Conservation (phyloP, 1,139 yeast species). For the Kazachstania sp. region DNA sequence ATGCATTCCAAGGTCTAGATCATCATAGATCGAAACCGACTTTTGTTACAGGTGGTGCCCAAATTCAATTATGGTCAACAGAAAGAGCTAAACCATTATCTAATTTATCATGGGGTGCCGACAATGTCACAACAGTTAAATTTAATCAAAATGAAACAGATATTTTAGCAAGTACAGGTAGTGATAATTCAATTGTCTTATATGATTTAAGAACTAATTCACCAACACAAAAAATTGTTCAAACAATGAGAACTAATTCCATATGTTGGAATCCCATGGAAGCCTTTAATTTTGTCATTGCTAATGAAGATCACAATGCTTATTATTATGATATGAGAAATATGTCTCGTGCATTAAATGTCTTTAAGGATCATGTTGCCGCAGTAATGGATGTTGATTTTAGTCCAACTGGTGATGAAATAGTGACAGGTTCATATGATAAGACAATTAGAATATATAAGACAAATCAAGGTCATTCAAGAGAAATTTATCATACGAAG, state of each 20-base stretch:
- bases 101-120: constrained; percentile 92
- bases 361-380: constrained; percentile 91
- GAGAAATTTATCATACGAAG: constrained; percentile 93
- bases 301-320: constrained; percentile 89
- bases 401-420: constrained; percentile 93
- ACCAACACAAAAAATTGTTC: constrained; percentile 84
- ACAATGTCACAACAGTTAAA: constrained; percentile 70
- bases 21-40: constrained; percentile 67
- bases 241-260: constrained; percentile 74
- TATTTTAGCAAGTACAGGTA: constrained; percentile 82
- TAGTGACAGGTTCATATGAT: constrained; percentile 93
- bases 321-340: constrained; percentile 96
- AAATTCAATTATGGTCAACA: constrained; percentile 84
- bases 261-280: constrained; percentile 98
- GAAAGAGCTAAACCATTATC: constrained; percentile 68
- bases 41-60: constrained; percentile 90
- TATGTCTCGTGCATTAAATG: constrained; percentile 66
- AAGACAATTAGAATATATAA: constrained; percentile 79
- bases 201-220: constrained; percentile 90
- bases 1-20: constrained; percentile 77
- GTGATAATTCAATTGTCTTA: constrained; percentile 81
- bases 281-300: constrained; percentile 87
- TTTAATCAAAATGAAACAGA: constrained; percentile 90
- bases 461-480: constrained; percentile 75
- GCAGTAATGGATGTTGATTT: constrained; percentile 93